Evolutionary conservation across 192 early-diverging fungal species (phyloP).

Genomic region (Linnemannia exigua): DNA sequence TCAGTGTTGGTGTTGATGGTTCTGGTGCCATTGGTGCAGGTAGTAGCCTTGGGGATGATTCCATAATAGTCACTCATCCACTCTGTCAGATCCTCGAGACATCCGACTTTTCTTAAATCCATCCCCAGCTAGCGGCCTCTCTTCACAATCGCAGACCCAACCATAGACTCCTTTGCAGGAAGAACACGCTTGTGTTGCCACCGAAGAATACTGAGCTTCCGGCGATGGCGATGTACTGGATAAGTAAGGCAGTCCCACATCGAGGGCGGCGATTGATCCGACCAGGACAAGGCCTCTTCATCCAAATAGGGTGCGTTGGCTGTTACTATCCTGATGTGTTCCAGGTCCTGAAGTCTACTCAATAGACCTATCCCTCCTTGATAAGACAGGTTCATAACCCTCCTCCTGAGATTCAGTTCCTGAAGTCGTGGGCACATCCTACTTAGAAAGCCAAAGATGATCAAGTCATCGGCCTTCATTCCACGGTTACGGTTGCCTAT

Average conservation of each 20-base stretch:
- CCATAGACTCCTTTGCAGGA: no score
- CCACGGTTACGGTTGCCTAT: background rate
- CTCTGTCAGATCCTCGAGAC: background rate
- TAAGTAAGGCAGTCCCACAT: no score
- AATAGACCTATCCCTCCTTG: background rate
- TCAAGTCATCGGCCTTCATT: no score
- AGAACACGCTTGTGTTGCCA: no score
- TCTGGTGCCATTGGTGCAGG: no score
- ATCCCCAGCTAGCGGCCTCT: no score
- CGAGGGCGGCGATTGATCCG: background rate
- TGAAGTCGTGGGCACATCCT: background rate
- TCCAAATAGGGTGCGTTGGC: background rate
- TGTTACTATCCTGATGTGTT: background rate
- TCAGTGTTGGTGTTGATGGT: no score
- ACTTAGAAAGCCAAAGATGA: background rate
- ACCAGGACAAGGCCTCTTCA: background rate
- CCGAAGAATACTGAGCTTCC: no score
- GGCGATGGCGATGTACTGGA: no score
- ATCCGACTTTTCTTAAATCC: background rate
- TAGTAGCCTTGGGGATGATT: no score
- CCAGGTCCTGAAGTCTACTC: background rate
- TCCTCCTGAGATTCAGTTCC: background rate
- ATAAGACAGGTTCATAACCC: background rate
- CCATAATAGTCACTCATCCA: background rate
- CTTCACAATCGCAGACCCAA: no score